These are phyloP conservation scores for Ephemerocybe angulata DNA, from an alignment of 768 basidiomycete genomes.

Conservation along the genomic window DNA sequence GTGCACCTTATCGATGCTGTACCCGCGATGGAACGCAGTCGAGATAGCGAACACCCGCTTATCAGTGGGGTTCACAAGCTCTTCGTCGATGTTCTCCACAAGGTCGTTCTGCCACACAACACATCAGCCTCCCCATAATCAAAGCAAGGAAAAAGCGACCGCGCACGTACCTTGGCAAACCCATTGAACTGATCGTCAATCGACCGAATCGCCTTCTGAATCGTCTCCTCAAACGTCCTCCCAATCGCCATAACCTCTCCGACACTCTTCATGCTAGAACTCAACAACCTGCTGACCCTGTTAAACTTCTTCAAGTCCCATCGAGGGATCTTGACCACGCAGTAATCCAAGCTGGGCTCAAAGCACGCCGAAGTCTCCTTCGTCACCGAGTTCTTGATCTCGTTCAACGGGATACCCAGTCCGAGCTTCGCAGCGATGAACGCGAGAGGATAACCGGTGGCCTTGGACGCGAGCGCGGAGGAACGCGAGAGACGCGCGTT, in stretches of 20 bases:
- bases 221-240: slow-evolving; percentile 96
- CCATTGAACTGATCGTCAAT: slow-evolving; percentile 95
- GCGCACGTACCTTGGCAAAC: slow-evolving; percentile 68
- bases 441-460: slow-evolving; percentile 95
- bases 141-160: background rate
- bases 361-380: slow-evolving; percentile 97
- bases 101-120: slow-evolving; percentile 68
- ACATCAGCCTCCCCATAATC: background rate
- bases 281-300: slow-evolving; percentile 85
- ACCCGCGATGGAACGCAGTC: slow-evolving; percentile 87
- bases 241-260: slow-evolving; percentile 99
- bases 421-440: slow-evolving; percentile 99
- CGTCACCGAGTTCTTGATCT: slow-evolving; percentile 96
- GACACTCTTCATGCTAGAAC: slow-evolving; percentile 98
- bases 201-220: slow-evolving; percentile 95
- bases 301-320: slow-evolving; percentile 99
- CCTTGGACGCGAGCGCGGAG: slow-evolving; percentile 96
- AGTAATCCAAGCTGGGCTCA: slow-evolving; percentile 95
- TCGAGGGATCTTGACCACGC: slow-evolving; percentile 97
- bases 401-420: slow-evolving; percentile 94
- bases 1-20: slow-evolving; percentile 94
- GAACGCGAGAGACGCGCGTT: slow-evolving; percentile 98
- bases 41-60: slow-evolving; percentile 97
- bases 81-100: slow-evolving; percentile 88
- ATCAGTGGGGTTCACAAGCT: slow-evolving; percentile 92